Evolutionary conservation across 495 filamentous ascomycete genomes (phyloP), one percentile per base, ranked within the genome.

Genomic region (Penicillium daleae): DNA sequence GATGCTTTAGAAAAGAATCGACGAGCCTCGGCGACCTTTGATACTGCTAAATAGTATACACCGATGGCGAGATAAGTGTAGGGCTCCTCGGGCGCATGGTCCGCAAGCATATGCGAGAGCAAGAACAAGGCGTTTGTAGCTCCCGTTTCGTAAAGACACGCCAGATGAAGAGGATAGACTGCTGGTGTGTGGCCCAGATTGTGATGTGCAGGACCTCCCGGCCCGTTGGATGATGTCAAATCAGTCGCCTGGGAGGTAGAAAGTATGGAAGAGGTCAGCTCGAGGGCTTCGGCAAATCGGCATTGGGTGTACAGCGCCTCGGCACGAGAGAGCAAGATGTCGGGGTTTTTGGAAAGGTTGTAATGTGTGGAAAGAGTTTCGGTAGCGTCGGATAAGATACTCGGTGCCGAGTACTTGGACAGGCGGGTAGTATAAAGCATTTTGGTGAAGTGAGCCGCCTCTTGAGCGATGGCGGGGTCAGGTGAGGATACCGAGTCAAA

Each of bases 401-500:
- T 78, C 0, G 94, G 93, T 57, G 95, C 92, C 37, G 92, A 89
- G 76, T 98, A 98, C 72, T 98, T 99, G 40, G 95, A 97, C 21
- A 99, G 83, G 22, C 93, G 89, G 3, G 96, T 98, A 7, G 92
- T 97, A 81, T 97, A 99, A 40, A 99, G 89, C 89, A 97, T 95
- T 71, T 90, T 94, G 6, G 92, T 92, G 72, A 98, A 97, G 61
- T 97, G 89, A 6, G 90, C 92, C 7, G 91, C 90, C 80, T 97
- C 91, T 70, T 93, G 90, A 5, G 89, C 83, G 15, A 82, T 77
- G 1, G 87, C 84, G 6, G 83, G 81, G 66, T 88, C 84, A 0
- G 81, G 74, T 0, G 85, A 82, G 8, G 82, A 80, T 33, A 97
- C 86, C 9, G 88, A 85, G 70, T 95, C 91, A 71, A 98, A 99